Base-by-base conservation (phyloP, 2,329 filamentous ascomycete species). In the Cryphonectria parasitica region DNA sequence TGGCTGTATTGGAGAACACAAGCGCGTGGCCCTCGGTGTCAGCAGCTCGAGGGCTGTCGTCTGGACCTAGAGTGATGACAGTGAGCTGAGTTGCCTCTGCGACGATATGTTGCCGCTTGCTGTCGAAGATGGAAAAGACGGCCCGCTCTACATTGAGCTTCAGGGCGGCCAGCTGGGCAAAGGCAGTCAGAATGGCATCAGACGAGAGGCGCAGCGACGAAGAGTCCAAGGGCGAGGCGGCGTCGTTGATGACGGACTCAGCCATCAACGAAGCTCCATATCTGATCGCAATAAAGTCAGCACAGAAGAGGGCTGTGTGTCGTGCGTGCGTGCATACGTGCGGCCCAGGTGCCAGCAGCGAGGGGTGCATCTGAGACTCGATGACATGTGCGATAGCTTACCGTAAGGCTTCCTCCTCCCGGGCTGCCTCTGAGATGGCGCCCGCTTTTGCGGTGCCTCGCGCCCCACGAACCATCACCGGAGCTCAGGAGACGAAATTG, bases 131-230 rank as follows among this genome's bases (percentile, higher is more conserved):
- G 4, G 71, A 73, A 1, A 73, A 36, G n/a, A 73, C 74, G 17
- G 80, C 78, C 28, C 85, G 82, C 17, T 80, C 76, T 3, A 79
- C 79, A 17, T 81, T 78, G 3, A 87, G 77, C 22, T 82, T 81
- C 66, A 83, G 76, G 8, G 82, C 78, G 0, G 80, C 85, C 3
- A 88, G 79, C 75, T 88, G 84, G 19, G 85, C 85, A 52, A 67
- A 62, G 10, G 66, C 66, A n/a, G 56, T 28, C 43, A 67, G 13
- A 28, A 39, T 43, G 15, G 66, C 41, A 61, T 67, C 66, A 25
- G 56, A 67, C 1, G 66, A 62, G 15, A 41, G 6, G 22, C 15
- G n/a, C 3, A 67, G 56, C 39, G 25, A 22, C 5, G 66, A 28
- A 10, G 39, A 25, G 22, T 39, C 17, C 56, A 62, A 10, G 43